phyloP scores from a whole-genome alignment of 257 asterid genomes.

The Datura wrightii region DNA sequence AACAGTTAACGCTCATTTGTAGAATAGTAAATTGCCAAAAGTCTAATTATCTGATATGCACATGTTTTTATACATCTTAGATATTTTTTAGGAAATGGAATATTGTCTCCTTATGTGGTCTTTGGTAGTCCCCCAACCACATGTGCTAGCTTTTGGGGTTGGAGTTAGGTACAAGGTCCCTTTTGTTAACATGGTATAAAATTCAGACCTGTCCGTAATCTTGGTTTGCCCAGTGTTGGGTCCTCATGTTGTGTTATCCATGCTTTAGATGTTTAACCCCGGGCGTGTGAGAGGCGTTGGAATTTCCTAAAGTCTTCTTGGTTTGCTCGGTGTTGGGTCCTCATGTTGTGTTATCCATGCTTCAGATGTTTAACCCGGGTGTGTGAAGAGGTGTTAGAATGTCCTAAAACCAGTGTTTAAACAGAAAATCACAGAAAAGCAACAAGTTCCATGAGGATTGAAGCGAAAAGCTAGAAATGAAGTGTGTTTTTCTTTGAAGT shows the following conservation, averaged over 20 bases:
- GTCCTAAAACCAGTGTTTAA: not conserved
- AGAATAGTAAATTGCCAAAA: constrained; percentile 1
- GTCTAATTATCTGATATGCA: constrained; percentile 4
- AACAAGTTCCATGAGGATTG: not conserved
- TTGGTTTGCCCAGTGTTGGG: not conserved
- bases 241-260: constrained; percentile 3
- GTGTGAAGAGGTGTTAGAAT: not conserved
- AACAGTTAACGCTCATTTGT: not conserved
- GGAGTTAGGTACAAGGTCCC: not conserved
- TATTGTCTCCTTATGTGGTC: constrained; percentile 18
- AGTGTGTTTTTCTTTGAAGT: constrained; percentile 7
- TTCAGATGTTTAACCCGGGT: not conserved
- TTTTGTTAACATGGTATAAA: not conserved
- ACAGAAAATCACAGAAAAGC: not conserved
- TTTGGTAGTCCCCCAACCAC: not conserved
- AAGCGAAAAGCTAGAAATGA: not conserved
- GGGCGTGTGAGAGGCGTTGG: not conserved
- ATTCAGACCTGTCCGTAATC: not conserved
- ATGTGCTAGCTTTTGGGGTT: not conserved
- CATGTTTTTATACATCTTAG: not conserved
- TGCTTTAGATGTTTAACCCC: not conserved
- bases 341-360: constrained; percentile 6
- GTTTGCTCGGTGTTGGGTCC: not conserved
- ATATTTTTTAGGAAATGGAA: not conserved
- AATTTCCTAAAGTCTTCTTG: not conserved